Percentiles rank a stretch among this genome's conserved stretches.
Conservation (phyloP, 108 stramenopile genomes). For the Cyclostephanos tholiformis region DNA sequence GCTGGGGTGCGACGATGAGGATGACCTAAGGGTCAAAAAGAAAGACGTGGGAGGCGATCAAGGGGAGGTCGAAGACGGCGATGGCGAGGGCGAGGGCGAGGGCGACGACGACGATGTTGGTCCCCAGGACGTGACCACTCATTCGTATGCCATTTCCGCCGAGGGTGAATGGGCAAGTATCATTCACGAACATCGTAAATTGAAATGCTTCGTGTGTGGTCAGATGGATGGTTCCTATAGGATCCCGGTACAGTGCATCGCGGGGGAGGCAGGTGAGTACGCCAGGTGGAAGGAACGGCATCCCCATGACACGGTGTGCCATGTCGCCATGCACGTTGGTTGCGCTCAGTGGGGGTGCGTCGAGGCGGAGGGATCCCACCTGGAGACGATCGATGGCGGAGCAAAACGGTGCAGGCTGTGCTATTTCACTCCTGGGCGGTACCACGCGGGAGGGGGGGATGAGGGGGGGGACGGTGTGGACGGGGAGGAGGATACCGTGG, state of each 20-base stretch:
- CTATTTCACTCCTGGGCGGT: slow-evolving; percentile 26
- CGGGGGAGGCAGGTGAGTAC: slow-evolving; percentile 44
- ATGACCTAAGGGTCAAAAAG: no score
- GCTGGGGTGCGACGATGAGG: neutral
- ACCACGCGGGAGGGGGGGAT: neutral
- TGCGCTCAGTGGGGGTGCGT: slow-evolving; percentile 33
- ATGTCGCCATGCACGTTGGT: slow-evolving; percentile 36
- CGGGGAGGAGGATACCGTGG: slow-evolving; percentile 8
- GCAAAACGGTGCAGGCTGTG: slow-evolving; percentile 15
- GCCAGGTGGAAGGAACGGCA: slow-evolving; percentile 16
- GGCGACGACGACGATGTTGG: neutral
- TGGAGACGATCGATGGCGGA: slow-evolving; percentile 1
- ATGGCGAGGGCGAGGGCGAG: neutral
- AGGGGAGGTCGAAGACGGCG: neutral
- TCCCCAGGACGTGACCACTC: slow-evolving; percentile 10
- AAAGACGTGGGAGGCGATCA: neutral
- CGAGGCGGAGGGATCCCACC: slow-evolving; percentile 12
- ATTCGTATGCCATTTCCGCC: slow-evolving; percentile 18
- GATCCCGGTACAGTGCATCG: slow-evolving; percentile 59
- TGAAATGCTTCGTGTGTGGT: slow-evolving; percentile 57
- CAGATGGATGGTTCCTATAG: slow-evolving; percentile 27
- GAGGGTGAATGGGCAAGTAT: neutral
- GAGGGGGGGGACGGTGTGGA: neutral
- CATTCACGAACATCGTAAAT: slow-evolving; percentile 31
- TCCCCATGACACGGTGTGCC: slow-evolving; percentile 2